Evolutionary conservation across 78 protist genomes (phyloP).

Genomic region (Parvularia atlantis): DNA sequence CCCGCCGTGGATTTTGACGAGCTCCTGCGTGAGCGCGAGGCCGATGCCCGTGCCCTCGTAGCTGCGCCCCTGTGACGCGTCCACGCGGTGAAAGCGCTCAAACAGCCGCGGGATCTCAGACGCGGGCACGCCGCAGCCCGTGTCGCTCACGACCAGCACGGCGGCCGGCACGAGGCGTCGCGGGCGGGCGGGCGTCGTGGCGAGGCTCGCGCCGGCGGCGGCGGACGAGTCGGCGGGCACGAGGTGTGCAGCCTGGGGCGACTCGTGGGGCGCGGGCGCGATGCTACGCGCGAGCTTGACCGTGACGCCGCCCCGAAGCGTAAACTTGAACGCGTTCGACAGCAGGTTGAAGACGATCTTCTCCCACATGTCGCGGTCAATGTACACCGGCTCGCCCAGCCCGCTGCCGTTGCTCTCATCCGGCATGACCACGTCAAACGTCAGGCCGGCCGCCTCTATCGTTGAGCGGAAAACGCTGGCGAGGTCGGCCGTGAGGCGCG

Average conservation of each 20-base stretch:
- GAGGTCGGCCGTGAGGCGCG: not conserved
- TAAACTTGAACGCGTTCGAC: not conserved
- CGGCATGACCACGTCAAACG: not conserved
- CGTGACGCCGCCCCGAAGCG: not conserved
- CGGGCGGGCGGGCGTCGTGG: not conserved
- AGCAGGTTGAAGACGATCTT: too few species aligned
- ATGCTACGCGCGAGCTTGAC: not conserved
- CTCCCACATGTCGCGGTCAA: constrained; percentile 9
- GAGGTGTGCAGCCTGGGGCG: too few species aligned
- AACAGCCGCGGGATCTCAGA: constrained; percentile 16
- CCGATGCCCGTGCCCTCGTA: constrained; percentile 58
- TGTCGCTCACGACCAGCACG: constrained; percentile 23
- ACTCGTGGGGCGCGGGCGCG: not conserved
- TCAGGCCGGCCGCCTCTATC: not conserved
- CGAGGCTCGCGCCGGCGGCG: too few species aligned
- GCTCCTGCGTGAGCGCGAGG: constrained; percentile 37
- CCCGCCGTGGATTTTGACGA: constrained; percentile 42
- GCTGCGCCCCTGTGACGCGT: constrained; percentile 23
- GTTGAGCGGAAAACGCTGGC: not conserved
- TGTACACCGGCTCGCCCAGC: not conserved
- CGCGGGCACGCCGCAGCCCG: constrained; percentile 40
- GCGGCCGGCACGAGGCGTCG: constrained; percentile 1
- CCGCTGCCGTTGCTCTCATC: too few species aligned
- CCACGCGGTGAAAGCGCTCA: constrained; percentile 39
- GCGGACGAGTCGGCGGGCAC: too few species aligned